Evolutionary conservation across 2,329 filamentous ascomycete genomes (phyloP), one percentile per base, ranked within the genome.

Genomic region (Venturia pyrina): DNA sequence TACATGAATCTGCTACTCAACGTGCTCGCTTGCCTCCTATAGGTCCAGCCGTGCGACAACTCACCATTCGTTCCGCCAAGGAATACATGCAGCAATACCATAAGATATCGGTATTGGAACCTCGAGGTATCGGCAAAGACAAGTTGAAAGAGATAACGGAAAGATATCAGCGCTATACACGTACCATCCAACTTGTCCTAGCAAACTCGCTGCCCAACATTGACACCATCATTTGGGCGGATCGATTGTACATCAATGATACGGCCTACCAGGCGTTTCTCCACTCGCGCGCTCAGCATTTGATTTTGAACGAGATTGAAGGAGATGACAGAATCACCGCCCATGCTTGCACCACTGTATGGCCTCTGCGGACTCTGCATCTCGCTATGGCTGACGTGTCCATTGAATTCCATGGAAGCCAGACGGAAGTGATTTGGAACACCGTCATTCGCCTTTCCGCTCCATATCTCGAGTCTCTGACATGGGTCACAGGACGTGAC

Each of bases 81-180:
- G 60, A 44, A 41, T 62, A 46, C 11, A 62, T 62, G 21, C 17
- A 43, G 13, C 60, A 62, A 59, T 59, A 43, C n/a, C 40, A 62
- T 40, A 21, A 17, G 11, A 43, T 62, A 28, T 62, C 60, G 40
- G 44, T 34, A 43, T 62, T 37, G 40, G 24, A 62, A 34, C 60
- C 60, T 44, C 37, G 60, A 21, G 37, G 5, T n/a, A 34, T 43
- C 37, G 6, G 37, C 15, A 44, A 34, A 8, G 53, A 59, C 7
- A 59, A 59, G 7, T 21, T 59, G 53, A n/a, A n/a, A 37, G 53
- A 59, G 53, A 59, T 37, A 8, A 15, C 5, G 28, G 53, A 59
- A 37, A 59, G 53, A 59, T 59, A 59, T n/a, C 28, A 34, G 15
- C 53, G 53, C 28, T 59, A 59, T 32, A 59, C 37, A 5, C 53